Base-by-base conservation (phyloP, 2,329 filamentous ascomycete species). In the Sarocladiaceae sp. region DNA sequence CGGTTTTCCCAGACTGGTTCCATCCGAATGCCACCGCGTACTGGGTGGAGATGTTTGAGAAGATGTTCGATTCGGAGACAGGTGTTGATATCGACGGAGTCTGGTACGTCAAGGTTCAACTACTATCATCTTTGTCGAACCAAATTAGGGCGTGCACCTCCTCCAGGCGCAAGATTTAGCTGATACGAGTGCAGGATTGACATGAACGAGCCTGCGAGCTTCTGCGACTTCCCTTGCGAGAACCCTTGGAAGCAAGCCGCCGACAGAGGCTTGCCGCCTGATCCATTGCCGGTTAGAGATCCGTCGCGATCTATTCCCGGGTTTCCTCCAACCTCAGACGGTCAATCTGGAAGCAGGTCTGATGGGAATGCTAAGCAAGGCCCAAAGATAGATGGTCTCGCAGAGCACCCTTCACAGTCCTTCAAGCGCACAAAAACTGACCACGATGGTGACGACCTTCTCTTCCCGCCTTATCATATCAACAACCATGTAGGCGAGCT, bases 1-100 rank as follows among this genome's bases (percentile, higher is more conserved):
- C 80, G 0, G 80, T 73, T 2, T 88, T 80, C 61, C 83, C 83
- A 0, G 87, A 91, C 56, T 91, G 85, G 86, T 88, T 89, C 57
- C 65, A 79, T 19, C 69, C 73, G 1, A 75, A 77, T 24, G 76
- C 78, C 1, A 72, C 80, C 44, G 53, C 66, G 2, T 93, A 80
- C 60, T 91, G 86, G 86, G 78, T 76, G 37, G 68, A 72, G 2
- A 76, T 89, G 54, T 83, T 91, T 52, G 55, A 55, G 1, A 58
- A 57, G 0, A 86, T 86, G 66, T 88, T 90, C 61, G 63, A 72
- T 45, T 64, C 76, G 0, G 65, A 76, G 0, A 70, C 65, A 2
- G 86, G 85, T 12, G 72, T 90, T 4, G 77, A 90, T 51, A 83
- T 90, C 40, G 86, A 90, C 50, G 85, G 74, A 2, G 66, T 90